phyloP scores from a whole-genome alignment of 2,329 filamentous ascomycete genomes.

The Epichloe bromicola region DNA sequence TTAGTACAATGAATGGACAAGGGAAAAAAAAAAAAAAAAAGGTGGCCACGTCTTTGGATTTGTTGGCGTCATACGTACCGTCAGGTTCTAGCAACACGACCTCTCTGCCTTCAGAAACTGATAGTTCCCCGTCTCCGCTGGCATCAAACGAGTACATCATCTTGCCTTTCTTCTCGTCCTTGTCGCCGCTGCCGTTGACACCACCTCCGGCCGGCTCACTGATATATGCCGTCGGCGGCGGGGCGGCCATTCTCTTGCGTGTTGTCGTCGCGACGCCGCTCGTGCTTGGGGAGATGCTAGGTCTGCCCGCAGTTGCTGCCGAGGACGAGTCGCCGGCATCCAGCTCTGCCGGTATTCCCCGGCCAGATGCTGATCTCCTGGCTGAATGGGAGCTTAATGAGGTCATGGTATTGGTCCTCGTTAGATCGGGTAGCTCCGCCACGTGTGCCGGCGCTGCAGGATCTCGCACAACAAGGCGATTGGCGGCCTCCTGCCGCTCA shows the following conservation, averaged over 20 bases:
- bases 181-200: slow-evolving; percentile 27
- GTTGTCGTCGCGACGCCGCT: slow-evolving; percentile 17
- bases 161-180: slow-evolving; percentile 52
- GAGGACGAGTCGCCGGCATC: slow-evolving; percentile 25
- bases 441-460: slow-evolving; percentile 29
- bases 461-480: slow-evolving; percentile 39
- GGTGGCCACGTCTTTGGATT: no score
- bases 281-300: slow-evolving; percentile 13
- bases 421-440: slow-evolving; percentile 54
- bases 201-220: slow-evolving; percentile 47
- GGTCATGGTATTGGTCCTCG: slow-evolving; percentile 76
- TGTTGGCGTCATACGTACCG: slow-evolving; percentile 37
- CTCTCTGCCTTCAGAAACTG: slow-evolving; percentile 65
- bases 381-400: slow-evolving; percentile 78
- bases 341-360: slow-evolving; percentile 35
- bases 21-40: not conserved
- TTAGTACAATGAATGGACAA: not conserved
- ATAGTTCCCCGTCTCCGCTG: slow-evolving; percentile 67
- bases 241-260: slow-evolving; percentile 66
- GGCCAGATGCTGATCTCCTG: slow-evolving; percentile 41
- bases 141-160: slow-evolving; percentile 86
- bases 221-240: slow-evolving; percentile 72
- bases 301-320: slow-evolving; percentile 12
- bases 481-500: slow-evolving; percentile 69
- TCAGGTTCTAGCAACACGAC: slow-evolving; percentile 73